These are phyloP conservation scores for Stemphylium vesicarium DNA, from an alignment of 2,329 filamentous ascomycete genomes.

Conservation along the genomic window DNA sequence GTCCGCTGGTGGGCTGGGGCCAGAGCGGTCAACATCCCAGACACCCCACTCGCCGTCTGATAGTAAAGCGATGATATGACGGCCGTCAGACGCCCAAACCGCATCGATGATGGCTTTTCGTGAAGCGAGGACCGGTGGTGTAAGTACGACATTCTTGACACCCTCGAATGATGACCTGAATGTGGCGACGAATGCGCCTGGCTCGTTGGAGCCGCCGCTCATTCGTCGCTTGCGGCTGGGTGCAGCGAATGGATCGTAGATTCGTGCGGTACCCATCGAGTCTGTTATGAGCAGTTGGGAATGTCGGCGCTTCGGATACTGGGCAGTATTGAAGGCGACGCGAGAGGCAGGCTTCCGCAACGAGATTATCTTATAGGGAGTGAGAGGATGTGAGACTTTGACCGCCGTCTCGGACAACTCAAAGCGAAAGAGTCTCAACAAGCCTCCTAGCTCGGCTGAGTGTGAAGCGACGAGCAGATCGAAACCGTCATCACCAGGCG, in stretches of 20 bases:
- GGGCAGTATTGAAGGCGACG: conserved; percentile 61
- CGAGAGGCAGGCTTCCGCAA: conserved; percentile 58
- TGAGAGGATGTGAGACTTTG: conserved; percentile 46
- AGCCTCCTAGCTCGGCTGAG: conserved; percentile 48
- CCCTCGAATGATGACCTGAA: conserved; percentile 45
- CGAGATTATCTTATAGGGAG: conserved; percentile 55
- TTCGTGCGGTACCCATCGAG: conserved; percentile 60
- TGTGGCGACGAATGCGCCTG: conserved; percentile 39
- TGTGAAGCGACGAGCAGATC: conserved; percentile 52
- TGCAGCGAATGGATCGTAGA: conserved; percentile 62
- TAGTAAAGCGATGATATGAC: conserved; percentile 54
- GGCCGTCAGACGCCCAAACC: conserved; percentile 56
- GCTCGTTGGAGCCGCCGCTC: conserved; percentile 21
- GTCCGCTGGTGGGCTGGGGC: conserved; percentile 38
- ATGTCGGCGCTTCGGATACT: conserved; percentile 60
- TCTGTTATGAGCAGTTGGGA: conserved; percentile 63
- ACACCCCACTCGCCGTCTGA: conserved; percentile 61
- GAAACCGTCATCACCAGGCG: conserved; percentile 37
- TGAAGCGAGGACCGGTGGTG: conserved; percentile 41
- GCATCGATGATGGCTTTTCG: conserved; percentile 58
- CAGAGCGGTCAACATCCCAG: conserved; percentile 54
- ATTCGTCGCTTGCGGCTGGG: conserved; percentile 28
- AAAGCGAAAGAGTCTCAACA: conserved; percentile 52
- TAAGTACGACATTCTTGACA: conserved; percentile 30
- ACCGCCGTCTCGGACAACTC: conserved; percentile 44